Conservation (phyloP, 2,329 filamentous ascomycete genomes). For the Trichoderma brevicompactum region DNA sequence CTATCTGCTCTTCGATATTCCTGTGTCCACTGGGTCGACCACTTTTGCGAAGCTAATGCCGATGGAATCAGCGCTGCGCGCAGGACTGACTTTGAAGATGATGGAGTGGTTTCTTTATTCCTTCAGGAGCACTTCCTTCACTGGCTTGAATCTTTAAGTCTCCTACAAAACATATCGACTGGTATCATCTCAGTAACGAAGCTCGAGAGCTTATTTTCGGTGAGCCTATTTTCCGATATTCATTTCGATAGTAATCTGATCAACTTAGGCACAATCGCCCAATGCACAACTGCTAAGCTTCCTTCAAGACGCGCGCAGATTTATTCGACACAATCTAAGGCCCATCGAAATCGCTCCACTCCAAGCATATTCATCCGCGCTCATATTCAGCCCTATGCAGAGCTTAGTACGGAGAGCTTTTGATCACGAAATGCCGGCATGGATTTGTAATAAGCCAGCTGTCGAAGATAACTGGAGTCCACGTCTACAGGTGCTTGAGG, state of each 20-base stretch:
- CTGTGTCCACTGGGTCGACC: slow-evolving; percentile 35
- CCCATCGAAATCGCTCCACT: slow-evolving; percentile 38
- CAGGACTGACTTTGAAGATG: background rate
- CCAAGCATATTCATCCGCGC: slow-evolving; percentile 42
- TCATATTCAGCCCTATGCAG: slow-evolving; percentile 40
- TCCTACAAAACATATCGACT: slow-evolving; percentile 36
- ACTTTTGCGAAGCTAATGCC: slow-evolving; percentile 24
- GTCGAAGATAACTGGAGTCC: slow-evolving; percentile 10
- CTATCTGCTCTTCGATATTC: slow-evolving; percentile 31
- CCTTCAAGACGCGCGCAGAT: slow-evolving; percentile 40
- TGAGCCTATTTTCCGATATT: slow-evolving; percentile 8
- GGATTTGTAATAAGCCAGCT: background rate
- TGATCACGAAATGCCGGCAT: slow-evolving; percentile 17
- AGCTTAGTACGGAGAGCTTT: slow-evolving; percentile 33
- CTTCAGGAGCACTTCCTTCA: slow-evolving; percentile 45
- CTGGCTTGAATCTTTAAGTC: slow-evolving; percentile 50
- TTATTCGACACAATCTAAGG: slow-evolving; percentile 35
- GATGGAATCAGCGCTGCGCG: no score
- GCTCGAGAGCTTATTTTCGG: slow-evolving; percentile 25
- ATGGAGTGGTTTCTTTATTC: slow-evolving; percentile 38
- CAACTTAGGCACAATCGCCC: background rate
- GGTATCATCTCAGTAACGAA: slow-evolving; percentile 30
- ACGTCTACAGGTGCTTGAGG: slow-evolving; percentile 23
- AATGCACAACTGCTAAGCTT: slow-evolving; percentile 24
- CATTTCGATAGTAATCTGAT: background rate